phyloP scores from a whole-genome alignment of 257 asterid species.

The Lycium ferocissimum region DNA sequence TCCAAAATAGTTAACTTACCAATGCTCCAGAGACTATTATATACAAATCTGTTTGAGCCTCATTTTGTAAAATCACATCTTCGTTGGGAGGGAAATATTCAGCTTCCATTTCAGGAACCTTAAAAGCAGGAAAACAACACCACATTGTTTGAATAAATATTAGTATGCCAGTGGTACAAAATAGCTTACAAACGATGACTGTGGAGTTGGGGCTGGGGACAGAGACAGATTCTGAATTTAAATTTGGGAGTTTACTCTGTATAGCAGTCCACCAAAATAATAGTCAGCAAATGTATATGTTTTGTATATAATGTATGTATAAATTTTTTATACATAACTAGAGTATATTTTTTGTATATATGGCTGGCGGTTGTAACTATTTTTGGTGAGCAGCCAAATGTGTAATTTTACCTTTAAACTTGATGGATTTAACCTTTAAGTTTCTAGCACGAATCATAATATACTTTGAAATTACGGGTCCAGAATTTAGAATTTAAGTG shows the following conservation, averaged over 20 bases:
- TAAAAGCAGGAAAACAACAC: constrained; percentile 29
- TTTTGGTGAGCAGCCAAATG: no score
- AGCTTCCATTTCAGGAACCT: constrained; percentile 90
- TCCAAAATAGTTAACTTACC: constrained; percentile 49
- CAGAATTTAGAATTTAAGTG: not conserved
- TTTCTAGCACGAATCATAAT: not conserved
- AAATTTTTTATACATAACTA: no score
- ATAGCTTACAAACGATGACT: not conserved
- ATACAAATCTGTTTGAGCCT: constrained; percentile 74
- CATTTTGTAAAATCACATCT: constrained; percentile 77
- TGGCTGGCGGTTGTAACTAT: no score
- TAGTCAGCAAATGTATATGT: no score
- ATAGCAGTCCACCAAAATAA: no score
- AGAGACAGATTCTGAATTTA: no score
- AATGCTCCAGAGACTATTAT: constrained; percentile 75
- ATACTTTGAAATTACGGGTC: not conserved
- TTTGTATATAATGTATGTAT: no score
- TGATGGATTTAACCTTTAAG: not conserved
- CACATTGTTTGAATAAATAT: not conserved
- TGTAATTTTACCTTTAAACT: no score
- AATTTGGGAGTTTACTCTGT: no score
- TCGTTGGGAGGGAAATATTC: constrained; percentile 85
- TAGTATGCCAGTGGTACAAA: not conserved
- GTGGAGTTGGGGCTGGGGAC: not conserved
- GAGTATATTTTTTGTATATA: no score